Evolutionary conservation across 2,329 filamentous ascomycete species (phyloP), one percentile per base, ranked within the genome.

Genomic region (Epichloe glyceriae): DNA sequence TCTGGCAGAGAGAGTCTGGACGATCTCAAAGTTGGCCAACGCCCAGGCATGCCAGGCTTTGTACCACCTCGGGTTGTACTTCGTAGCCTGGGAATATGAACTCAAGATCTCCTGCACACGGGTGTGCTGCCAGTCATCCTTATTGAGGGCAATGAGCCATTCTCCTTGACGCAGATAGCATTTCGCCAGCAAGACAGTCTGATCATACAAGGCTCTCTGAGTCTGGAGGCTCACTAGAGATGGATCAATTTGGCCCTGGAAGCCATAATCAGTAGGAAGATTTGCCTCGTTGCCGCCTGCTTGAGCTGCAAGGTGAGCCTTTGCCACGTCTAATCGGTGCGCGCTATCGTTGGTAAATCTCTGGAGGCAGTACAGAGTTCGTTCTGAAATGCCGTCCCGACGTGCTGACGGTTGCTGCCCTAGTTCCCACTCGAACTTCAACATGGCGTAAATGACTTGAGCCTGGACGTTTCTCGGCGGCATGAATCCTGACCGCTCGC

Each of bases 11-110:
- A 93, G 73, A 0, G 85, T 82, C 59, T 93, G 95, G 38, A 97
- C 90, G 52, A 98, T 93, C 68, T 99, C 91, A 61, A 98, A 99
- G 67, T 98, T 99, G 50, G 93, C 91, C 55, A 98, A 70, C 11
- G 93, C 94, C 91, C 93, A 99, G 0, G 93, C 87, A 68, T 99
- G 93, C 93, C 93, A 99, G 7, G 94, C 93, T 70, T 98, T 99
- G 73, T 98, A 98, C 81, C 91, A 98, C 54, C 85, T 83, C 35
- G 88, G 85, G 64, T 98, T 95, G 69, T 94, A 96, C 53, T 88
- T 84, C 2, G 93, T 98, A 1, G 94, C 94, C 53, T 90, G 85
- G 17, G 83, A 83, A 66, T 97, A 98, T 2, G 93, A 89, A n/a
- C 81, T 78, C 22, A 98, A 73, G 52, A 98, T 89, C 49, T 97